A percentile compares a stretch with the other conserved stretches of the same genome.
phyloP scores from a whole-genome alignment of 176 grass and related monocot genomes.

The Raddia distichophylla region DNA sequence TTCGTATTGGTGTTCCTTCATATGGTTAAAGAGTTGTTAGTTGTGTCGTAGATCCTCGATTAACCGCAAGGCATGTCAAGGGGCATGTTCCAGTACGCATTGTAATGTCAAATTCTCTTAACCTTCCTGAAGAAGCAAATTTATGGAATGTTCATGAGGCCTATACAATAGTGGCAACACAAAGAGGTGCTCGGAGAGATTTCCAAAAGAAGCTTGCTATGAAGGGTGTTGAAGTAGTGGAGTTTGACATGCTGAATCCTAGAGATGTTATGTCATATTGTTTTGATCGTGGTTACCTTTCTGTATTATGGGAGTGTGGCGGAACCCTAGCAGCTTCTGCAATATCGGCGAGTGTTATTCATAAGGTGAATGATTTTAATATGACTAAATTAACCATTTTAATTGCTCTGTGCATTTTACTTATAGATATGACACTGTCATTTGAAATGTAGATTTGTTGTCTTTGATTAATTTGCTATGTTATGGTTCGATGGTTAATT shows the following conservation, averaged over 20 bases:
- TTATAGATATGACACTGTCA: background rate
- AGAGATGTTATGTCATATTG: conserved; percentile 94
- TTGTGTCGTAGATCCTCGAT: conserved; percentile 71
- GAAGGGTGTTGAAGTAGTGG: conserved; percentile 96
- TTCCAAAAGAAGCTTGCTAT: conserved; percentile 84
- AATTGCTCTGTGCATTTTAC: background rate
- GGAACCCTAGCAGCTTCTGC: conserved; percentile 78
- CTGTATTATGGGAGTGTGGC: conserved; percentile 95
- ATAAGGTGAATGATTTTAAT: conserved; percentile 66
- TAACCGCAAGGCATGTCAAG: conserved; percentile 94
- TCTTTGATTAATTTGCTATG: background rate
- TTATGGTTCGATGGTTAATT: background rate
- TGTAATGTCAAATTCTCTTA: conserved; percentile 85
- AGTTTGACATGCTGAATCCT: conserved; percentile 94
- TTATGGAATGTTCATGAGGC: conserved; percentile 90
- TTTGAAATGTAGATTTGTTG: conserved; percentile 1
- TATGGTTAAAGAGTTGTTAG: conserved; percentile 48
- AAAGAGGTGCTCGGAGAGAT: conserved; percentile 87
- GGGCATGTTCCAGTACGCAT: conserved; percentile 79
- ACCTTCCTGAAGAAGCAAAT: conserved; percentile 89
- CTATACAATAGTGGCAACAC: conserved; percentile 90
- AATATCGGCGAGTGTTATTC: conserved; percentile 89
- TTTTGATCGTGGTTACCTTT: conserved; percentile 89
- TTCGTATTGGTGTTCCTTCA: conserved; percentile 11
- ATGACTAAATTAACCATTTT: background rate